Base-by-base conservation (phyloP, 1,284 basidiomycete species). In the Irpex sp. region DNA sequence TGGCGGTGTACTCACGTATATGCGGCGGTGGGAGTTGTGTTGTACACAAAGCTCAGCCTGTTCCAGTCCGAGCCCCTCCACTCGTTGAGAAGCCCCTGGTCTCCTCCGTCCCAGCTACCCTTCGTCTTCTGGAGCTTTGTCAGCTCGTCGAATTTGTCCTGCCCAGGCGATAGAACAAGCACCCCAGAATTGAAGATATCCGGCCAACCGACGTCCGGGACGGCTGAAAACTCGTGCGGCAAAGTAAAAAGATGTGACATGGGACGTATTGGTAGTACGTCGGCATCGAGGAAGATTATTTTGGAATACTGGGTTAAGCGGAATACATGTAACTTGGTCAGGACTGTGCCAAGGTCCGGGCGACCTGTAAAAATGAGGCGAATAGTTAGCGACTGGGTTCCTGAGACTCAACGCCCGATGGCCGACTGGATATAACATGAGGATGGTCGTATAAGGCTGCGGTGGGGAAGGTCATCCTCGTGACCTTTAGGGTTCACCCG, bases 171-270 rank as follows among this genome's bases (percentile, higher is more conserved):
- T 55, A 96, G 77, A 61, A 98, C 93, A 78, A 99, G 86, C 55
- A 98, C 88, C 49, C 97, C 97, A 26, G 95, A 97, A 75, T 98
- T 99, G 81, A 99, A 98, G 64, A 97, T 95, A 76, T 99, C 97
- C 47, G 97, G 97, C 97, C 97, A 99, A 68, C 97, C 97, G 35
- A 94, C 93, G 75, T 99, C 97, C 4, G 97, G 94, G 15, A 89
- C 92, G 8, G 97, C 97, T 50, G 95, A 91, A 67, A 92, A 92
- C 65, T 90, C 88, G 72, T 90, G 80, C 11, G 88, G 82, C 58
- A 90, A 75, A 31, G 81, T 80, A 75, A 98, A 96, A n/a, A 98
- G 86, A 74, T 95, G 94, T 21, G 92, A 90, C 58, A 98, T 78
- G 19, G 94, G 91, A 15, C 88, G 87, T 58, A 97, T 83, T 54